These are phyloP conservation scores for Stromatinia cepivora DNA, from an alignment of 2,329 filamentous ascomycete genomes.

Conservation along the genomic window DNA sequence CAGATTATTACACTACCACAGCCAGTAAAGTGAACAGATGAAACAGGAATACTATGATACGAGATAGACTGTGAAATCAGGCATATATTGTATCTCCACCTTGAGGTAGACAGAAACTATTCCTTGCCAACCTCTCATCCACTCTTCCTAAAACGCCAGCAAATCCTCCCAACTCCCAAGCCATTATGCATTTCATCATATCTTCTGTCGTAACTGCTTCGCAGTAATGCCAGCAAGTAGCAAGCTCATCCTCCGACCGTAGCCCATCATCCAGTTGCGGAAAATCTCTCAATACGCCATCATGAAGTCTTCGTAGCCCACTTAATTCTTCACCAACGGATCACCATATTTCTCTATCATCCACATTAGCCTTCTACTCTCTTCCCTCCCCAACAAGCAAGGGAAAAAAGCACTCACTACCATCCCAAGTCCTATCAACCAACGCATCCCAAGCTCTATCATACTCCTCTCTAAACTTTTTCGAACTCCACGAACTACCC, in stretches of 20 bases:
- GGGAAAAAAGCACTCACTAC: conserved; percentile 42
- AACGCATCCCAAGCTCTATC: conserved; percentile 50
- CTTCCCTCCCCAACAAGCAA: not conserved
- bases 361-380: not conserved
- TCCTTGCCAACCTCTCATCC: not conserved
- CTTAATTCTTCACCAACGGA: conserved; percentile 4
- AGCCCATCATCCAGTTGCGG: not conserved
- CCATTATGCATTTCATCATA: conserved; percentile 12
- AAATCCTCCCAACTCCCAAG: not conserved
- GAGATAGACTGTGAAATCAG: not conserved
- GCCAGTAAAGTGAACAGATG: not conserved
- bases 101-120: not conserved
- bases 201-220: not conserved
- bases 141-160: conserved; percentile 15
- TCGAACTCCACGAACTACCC: conserved; percentile 55
- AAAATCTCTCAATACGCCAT: not conserved
- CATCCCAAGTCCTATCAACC: conserved; percentile 53
- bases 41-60: not conserved
- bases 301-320: not conserved
- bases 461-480: conserved; percentile 58
- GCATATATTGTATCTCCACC: not conserved
- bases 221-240: not conserved
- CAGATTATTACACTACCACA: not conserved
- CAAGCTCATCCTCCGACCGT: not conserved
- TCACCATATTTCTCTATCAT: conserved; percentile 20